Evolutionary conservation across 257 asterid species (phyloP).

Genomic region (Cynanchum wilfordii): DNA sequence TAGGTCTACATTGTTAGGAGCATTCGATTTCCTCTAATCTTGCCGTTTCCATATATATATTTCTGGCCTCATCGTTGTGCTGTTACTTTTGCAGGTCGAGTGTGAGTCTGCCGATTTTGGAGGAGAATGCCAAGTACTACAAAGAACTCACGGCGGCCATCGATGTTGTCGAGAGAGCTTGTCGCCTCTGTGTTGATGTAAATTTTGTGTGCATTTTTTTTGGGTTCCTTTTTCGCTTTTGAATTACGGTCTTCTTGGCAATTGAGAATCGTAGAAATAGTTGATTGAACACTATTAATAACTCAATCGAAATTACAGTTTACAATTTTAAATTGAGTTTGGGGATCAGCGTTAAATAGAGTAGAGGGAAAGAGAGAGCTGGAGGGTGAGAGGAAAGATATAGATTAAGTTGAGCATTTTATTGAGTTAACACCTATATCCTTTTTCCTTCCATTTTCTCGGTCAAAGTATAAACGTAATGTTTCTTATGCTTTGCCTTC

Average conservation of each 20-base stretch:
- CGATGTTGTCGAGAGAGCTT: slow-evolving; percentile 80
- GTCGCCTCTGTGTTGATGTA: slow-evolving; percentile 86
- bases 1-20: slow-evolving; percentile 32
- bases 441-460: no score
- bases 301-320: no score
- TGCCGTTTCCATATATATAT: slow-evolving; percentile 1
- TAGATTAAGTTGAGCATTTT: no score
- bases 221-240: neutral
- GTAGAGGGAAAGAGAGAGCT: no score
- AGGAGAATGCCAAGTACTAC: slow-evolving; percentile 53
- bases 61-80: slow-evolving; percentile 12
- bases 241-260: neutral
- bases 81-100: slow-evolving; percentile 47
- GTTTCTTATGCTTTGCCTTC: no score
- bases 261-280: neutral
- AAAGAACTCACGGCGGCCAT: slow-evolving; percentile 75
- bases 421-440: no score
- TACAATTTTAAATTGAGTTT: no score
- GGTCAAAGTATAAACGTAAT: no score
- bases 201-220: slow-evolving; percentile 10
- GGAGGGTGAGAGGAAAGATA: no score
- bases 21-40: neutral
- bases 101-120: slow-evolving; percentile 49
- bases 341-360: no score
- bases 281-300: no score